A percentile compares a stretch with the other conserved stretches of the same genome.
phyloP scores from a whole-genome alignment of 1,139 yeast species.

The Lodderomyces margitis region DNA sequence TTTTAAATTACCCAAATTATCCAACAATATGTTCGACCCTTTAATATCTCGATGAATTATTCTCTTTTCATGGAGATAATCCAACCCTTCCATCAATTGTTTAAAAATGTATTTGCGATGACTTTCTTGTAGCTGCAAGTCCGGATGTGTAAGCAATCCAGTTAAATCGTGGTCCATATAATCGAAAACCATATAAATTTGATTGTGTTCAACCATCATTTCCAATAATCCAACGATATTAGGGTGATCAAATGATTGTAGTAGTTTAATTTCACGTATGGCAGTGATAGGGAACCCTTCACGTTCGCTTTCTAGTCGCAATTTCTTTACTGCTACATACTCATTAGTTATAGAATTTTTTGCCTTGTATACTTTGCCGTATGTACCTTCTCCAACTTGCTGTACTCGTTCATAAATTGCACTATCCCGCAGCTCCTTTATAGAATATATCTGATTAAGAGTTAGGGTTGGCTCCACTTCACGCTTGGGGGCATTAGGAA shows the following conservation, averaged over 20 bases:
- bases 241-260: slow-evolving; percentile 83
- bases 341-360: slow-evolving; percentile 64
- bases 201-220: slow-evolving; percentile 83
- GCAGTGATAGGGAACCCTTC: slow-evolving; percentile 98
- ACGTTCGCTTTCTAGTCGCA: slow-evolving; percentile 80
- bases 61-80: slow-evolving; percentile 74
- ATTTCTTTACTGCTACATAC: slow-evolving; percentile 77
- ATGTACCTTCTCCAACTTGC: slow-evolving; percentile 53
- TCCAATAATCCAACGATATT: slow-evolving; percentile 81
- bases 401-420: slow-evolving; percentile 40
- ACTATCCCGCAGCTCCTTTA: slow-evolving; percentile 24
- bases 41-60: slow-evolving; percentile 92
- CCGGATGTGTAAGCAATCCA: slow-evolving; percentile 80
- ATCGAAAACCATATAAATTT: slow-evolving; percentile 87
- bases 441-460: slow-evolving; percentile 29
- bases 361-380: slow-evolving; percentile 56
- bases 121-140: slow-evolving; percentile 56
- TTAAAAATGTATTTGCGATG: slow-evolving; percentile 75
- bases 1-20: slow-evolving; percentile 69
- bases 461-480: slow-evolving; percentile 1
- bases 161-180: slow-evolving; percentile 93
- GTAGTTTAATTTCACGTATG: slow-evolving; percentile 80
- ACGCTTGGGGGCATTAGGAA: background rate
- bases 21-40: slow-evolving; percentile 84
- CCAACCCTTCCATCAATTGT: slow-evolving; percentile 78